Evolutionary conservation across 2,329 filamentous ascomycete species (phyloP), one percentile per base, ranked within the genome.

Genomic region (Trichophaea hybrida): DNA sequence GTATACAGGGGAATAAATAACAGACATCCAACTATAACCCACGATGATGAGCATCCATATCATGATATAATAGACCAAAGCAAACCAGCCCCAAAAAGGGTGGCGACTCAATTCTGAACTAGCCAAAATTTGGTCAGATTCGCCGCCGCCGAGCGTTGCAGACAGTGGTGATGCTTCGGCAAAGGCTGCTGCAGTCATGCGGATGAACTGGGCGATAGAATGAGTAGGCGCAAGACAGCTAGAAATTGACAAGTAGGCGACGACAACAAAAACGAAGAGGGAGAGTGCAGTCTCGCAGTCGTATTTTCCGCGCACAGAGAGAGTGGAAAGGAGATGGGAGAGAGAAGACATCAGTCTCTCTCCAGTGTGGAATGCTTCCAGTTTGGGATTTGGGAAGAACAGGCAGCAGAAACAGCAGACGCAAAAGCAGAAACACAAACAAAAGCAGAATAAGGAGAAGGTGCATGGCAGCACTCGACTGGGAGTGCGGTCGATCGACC

Each of bases 1-100:
- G 48, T 17, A 13, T 24, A 50, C n/a, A 37, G 32, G 50, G 13
- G 31, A 17, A 46, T 46, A n/a, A 6, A 46, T n/a, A n/a, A 53
- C 50, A 67, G 74, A 83, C 81, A 84, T 73, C 69, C 82, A 80
- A 56, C 74, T 71, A 69, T 80, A 78, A 55, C 82, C 82, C 67
- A 84, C 74, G 46, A 72, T 71, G 68, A 78, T 80, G 43, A 85
- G 79, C 31, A 74, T 64, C 65, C 76, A 73, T 59, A 84, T 78
- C 58, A 75, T 72, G 52, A 75, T 64, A 67, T 78, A 82, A 80
- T 80, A 83, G 64, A 76, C 72, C 65, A 82, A 70, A 64, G 70
- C 70, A 49, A 72, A 68, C 71, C 76, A 78, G 65, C 73, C 74
- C 60, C 72, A 68, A 34, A 40, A n/a, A 24, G 15, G 31, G 13